A percentile compares a stretch with the other conserved stretches of the same genome.
Conservation (phyloP, 768 basidiomycete genomes). For the Russula sp. region DNA sequence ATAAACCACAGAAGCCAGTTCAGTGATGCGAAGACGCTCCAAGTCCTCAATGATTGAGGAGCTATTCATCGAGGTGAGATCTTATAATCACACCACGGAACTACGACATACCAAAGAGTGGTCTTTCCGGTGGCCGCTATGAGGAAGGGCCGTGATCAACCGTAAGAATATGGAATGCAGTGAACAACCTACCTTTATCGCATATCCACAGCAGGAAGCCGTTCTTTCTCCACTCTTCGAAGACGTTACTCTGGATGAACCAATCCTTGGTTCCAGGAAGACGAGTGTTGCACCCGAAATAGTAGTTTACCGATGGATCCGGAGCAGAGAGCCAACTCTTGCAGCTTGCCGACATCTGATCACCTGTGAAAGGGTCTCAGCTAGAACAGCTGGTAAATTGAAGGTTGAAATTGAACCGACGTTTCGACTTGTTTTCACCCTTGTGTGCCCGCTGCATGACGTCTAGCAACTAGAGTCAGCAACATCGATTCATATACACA, state of each 20-base stretch:
- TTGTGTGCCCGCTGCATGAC: not conserved
- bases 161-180: not conserved
- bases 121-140: not conserved
- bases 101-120: not conserved
- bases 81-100: not conserved
- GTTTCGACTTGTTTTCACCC: not conserved
- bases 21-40: not conserved
- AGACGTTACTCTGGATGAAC: not conserved
- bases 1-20: not conserved
- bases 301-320: not conserved
- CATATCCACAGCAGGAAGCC: not conserved
- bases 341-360: not conserved
- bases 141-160: not conserved
- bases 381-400: not conserved
- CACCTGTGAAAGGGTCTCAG: not conserved
- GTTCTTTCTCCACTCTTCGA: not conserved
- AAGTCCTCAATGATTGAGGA: not conserved
- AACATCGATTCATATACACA: not conserved
- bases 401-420: not conserved
- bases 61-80: not conserved
- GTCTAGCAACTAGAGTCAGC: not conserved
- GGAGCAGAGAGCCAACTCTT: not conserved
- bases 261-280: not conserved
- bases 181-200: not conserved
- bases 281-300: not conserved